phyloP scores from a whole-genome alignment of 2,329 filamentous ascomycete genomes.

The Hypocreales sp. region DNA sequence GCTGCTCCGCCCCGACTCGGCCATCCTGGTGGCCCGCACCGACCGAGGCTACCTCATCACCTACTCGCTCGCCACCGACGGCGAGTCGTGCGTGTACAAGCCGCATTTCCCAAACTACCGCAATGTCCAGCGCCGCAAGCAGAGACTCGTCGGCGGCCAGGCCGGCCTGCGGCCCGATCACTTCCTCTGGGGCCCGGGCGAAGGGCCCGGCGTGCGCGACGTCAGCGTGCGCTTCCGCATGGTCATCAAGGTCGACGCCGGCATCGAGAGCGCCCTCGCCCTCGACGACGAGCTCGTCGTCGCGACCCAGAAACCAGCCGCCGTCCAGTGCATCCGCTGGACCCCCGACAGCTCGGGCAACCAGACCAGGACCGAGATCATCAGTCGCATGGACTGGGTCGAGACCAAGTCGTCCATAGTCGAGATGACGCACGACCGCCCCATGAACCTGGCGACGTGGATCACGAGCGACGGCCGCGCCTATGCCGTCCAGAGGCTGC shows the following conservation, averaged over 20 bases:
- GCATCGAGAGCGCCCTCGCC: constrained; percentile 74
- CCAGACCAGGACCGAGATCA: constrained; percentile 80
- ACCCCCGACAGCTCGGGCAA: constrained; percentile 65
- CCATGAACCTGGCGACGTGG: constrained; percentile 94
- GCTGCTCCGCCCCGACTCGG: constrained; percentile 77
- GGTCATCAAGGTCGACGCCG: constrained; percentile 96
- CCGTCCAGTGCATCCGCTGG: constrained; percentile 96
- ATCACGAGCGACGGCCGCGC: constrained; percentile 74
- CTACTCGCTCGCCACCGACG: constrained; percentile 78
- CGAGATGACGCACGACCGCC: constrained; percentile 86
- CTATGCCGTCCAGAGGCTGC: constrained; percentile 73
- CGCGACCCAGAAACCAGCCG: constrained; percentile 77
- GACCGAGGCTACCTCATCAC: constrained; percentile 79
- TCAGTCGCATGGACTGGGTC: constrained; percentile 77
- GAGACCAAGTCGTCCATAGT: constrained; percentile 59
- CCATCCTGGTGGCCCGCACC: constrained; percentile 84
- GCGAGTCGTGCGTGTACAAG: constrained; percentile 70
- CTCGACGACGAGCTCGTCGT: constrained; percentile 88
- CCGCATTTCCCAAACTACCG: constrained; percentile 58
- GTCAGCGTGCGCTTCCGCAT: constrained; percentile 86
- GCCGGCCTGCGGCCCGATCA: constrained; percentile 40
- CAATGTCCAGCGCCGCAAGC: constrained; percentile 45
- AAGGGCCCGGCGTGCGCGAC: constrained; percentile 69
- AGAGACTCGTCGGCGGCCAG: constrained; percentile 44
- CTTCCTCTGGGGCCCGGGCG: constrained; percentile 61